Evolutionary conservation across 2,329 filamentous ascomycete species (phyloP).

Genomic region (Botrytis medusae): DNA sequence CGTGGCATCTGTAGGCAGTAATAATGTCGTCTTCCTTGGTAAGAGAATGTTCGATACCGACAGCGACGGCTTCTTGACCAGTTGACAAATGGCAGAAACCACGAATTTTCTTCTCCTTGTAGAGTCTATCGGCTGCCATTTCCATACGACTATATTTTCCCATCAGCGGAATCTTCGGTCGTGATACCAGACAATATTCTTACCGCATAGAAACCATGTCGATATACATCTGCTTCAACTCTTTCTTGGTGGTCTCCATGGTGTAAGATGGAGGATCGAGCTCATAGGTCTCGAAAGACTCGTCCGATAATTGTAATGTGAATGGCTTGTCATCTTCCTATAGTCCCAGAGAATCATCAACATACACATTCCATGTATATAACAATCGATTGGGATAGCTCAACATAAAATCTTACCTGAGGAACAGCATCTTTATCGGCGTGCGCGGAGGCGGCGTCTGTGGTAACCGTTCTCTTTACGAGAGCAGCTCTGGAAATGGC

Average conservation of each 20-base stretch:
- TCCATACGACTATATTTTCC: constrained; percentile 80
- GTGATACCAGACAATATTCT: constrained; percentile 39
- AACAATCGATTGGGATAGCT: constrained; percentile 18
- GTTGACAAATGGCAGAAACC: constrained; percentile 99
- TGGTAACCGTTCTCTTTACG: constrained; percentile 75
- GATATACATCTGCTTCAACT: constrained; percentile 98
- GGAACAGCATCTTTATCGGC: constrained; percentile 75
- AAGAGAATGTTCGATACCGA: constrained; percentile 95
- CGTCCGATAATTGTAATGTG: constrained; percentile 87
- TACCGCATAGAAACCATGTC: constrained; percentile 96
- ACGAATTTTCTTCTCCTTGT: constrained; percentile 99
- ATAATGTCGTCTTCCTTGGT: constrained; percentile 91
- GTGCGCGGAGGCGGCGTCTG: constrained; percentile 89
- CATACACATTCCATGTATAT: neutral
- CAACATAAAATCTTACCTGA: constrained; percentile 49
- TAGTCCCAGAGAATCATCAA: constrained; percentile 6
- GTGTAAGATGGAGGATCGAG: constrained; percentile 94
- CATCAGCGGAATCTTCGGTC: constrained; percentile 22
- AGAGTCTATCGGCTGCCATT: constrained; percentile 97
- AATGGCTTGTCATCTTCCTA: constrained; percentile 94
- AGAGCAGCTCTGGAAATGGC: constrained; percentile 39
- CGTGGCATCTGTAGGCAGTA: constrained; percentile 98
- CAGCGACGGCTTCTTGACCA: constrained; percentile 94
- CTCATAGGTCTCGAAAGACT: constrained; percentile 99
- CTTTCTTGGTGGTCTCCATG: constrained; percentile 90